Evolutionary conservation across 495 filamentous ascomycete genomes (phyloP), one percentile per base, ranked within the genome.

Genomic region (Penicillium chermesinum): DNA sequence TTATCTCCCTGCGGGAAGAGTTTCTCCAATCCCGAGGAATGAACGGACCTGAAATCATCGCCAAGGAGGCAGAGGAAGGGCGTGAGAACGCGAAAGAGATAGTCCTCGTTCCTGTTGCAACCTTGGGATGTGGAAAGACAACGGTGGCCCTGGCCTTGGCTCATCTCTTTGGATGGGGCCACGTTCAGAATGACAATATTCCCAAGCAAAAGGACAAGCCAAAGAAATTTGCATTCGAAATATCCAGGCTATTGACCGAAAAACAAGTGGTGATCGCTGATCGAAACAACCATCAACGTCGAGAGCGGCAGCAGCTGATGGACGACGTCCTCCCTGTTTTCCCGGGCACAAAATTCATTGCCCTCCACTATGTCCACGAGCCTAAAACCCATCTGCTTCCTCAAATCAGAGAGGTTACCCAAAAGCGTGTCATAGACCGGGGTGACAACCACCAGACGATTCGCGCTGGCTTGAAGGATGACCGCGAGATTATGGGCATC

Each of bases 401-500:
- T 18, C 63, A 71, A 2, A 89, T 97, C 46, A 78, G 83, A 8
- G 71, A 80, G 41, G 75, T 89, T n/a, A 95, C 88, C 0, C 83
- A 81, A 37, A 74, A 82, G 37, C 84, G 93, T 10, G 88, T 99
- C 0, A 70, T 96, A 17, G 71, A 77, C 0, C 87, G 93, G 12
- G 93, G 93, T 0, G 89, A 99, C 64, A 97, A 96, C 60, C 93
- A 99, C 58, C 93, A 99, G 63, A 96, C 91, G 9, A 99, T 99
- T 57, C 90, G 91, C 48, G 75, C 91, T 3, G 84, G 81, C 10
- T 80, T 77, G 25, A 80, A 83, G 57, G 70, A 80, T 39, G 64
- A 68, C 32, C 64, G 71, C 12, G 88, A 95, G 61, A 82, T 91
- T 27, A 73, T 88, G 17, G 80, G 81, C 7, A 97, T 99, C 58